phyloP scores from a whole-genome alignment of 148 eudicot genomes.

The Nyssa sinensis region DNA sequence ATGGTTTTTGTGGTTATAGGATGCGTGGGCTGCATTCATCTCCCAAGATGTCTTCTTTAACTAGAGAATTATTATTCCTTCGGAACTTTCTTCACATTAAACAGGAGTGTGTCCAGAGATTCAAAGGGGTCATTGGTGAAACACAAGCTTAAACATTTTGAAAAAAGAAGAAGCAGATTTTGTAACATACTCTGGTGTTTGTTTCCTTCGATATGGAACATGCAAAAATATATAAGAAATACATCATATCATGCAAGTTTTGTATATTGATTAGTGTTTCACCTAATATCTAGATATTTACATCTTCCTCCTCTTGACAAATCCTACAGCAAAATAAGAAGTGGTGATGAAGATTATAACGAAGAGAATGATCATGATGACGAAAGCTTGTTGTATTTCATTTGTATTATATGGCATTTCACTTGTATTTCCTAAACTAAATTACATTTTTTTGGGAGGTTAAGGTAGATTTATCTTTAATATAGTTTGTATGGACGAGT shows the following conservation, averaged over 20 bases:
- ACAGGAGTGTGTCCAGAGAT: neutral
- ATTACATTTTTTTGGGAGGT: neutral
- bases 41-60: slow-evolving; percentile 20
- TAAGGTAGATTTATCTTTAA: no score
- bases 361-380: neutral
- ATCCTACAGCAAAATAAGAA: neutral
- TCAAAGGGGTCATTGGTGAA: neutral
- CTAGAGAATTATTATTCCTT: slow-evolving; percentile 4
- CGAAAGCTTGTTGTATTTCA: neutral
- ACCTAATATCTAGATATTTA: neutral
- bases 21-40: slow-evolving; percentile 47
- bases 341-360: neutral
- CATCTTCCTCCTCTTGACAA: neutral
- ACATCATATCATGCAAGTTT: neutral
- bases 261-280: neutral
- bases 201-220: no score
- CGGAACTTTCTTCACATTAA: neutral
- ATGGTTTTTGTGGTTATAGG: slow-evolving; percentile 21
- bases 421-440: neutral
- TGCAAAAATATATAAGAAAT: neutral
- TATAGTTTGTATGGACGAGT: no score
- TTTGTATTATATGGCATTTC: neutral
- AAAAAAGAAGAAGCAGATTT: neutral
- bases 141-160: neutral
- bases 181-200: neutral